Percentiles rank a stretch among this genome's conserved stretches.
phyloP scores from a whole-genome alignment of 2,329 filamentous ascomycete species.

The Arthrocladium fulminans region DNA sequence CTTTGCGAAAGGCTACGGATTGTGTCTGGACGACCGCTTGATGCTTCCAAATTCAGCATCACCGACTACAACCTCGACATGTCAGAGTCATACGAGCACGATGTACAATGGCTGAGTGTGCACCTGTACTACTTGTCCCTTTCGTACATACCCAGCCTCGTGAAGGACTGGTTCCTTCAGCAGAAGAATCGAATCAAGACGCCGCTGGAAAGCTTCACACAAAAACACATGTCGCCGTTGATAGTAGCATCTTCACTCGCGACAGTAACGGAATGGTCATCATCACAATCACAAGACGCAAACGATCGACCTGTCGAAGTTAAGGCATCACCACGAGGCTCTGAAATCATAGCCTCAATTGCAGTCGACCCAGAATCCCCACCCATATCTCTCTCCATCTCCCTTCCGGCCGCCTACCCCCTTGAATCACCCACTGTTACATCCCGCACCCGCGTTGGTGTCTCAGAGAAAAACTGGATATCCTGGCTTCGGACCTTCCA shows the following conservation, averaged over 20 bases:
- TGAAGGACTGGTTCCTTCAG: constrained; percentile 76
- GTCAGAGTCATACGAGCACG: constrained; percentile 48
- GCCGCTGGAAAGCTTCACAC: constrained; percentile 75
- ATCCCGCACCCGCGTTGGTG: constrained; percentile 72
- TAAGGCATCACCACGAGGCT: constrained; percentile 60
- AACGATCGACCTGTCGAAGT: constrained; percentile 50
- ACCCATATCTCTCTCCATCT: constrained; percentile 70
- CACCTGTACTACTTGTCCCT: constrained; percentile 80
- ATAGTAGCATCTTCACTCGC: constrained; percentile 33
- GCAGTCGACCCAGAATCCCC: constrained; percentile 81
- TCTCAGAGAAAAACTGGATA: constrained; percentile 87
- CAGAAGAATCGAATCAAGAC: constrained; percentile 70
- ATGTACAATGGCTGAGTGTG: constrained; percentile 72
- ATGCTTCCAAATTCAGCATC: constrained; percentile 62
- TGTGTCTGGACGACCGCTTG: constrained; percentile 60
- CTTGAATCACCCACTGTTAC: constrained; percentile 68
- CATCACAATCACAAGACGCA: constrained; percentile 36
- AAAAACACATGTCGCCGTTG: constrained; percentile 52
- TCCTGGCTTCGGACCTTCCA: constrained; percentile 82
- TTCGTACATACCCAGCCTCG: constrained; percentile 65
- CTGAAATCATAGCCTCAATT: constrained; percentile 76
- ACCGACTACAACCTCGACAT: constrained; percentile 53
- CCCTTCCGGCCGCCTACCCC: constrained; percentile 72
- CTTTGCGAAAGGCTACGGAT: constrained; percentile 79
- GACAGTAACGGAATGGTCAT: constrained; percentile 34